A percentile compares a stretch with the other conserved stretches of the same genome.
phyloP scores from a whole-genome alignment of 2,329 filamentous ascomycete genomes.

The Neoarthrinium moseri region DNA sequence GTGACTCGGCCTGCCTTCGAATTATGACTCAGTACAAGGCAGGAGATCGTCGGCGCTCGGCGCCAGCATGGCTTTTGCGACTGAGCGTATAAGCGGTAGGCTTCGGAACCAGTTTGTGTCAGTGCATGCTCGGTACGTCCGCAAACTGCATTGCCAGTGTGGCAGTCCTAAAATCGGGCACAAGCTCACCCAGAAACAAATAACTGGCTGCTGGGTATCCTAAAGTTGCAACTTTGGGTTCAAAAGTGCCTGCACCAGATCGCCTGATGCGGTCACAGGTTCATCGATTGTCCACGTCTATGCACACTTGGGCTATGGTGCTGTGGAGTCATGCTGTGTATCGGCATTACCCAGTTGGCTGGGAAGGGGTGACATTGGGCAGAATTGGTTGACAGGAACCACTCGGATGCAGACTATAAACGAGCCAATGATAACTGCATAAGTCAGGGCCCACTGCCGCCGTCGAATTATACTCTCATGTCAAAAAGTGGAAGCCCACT shows the following conservation, averaged over 20 bases:
- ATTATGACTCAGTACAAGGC: background rate
- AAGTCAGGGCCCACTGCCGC: too few species aligned
- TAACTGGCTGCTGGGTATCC: too few species aligned
- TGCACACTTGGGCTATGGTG: background rate
- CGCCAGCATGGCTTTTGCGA: too few species aligned
- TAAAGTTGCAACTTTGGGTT: background rate
- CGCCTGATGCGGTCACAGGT: background rate
- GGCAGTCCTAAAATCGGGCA: too few species aligned
- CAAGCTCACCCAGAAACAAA: too few species aligned
- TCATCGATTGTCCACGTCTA: background rate
- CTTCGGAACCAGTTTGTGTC: too few species aligned
- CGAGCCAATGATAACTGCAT: constrained; percentile 1
- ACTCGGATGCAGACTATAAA: background rate
- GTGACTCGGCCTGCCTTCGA: too few species aligned
- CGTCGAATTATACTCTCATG: too few species aligned
- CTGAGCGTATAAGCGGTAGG: too few species aligned
- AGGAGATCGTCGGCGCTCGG: background rate
- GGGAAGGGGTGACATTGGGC: background rate
- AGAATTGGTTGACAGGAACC: background rate
- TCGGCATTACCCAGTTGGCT: background rate
- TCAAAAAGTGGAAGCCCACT: background rate
- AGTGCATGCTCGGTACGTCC: too few species aligned
- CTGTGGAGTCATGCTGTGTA: constrained; percentile 2
- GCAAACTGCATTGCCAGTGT: too few species aligned
- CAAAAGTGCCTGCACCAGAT: background rate